Percentiles rank a stretch among this genome's conserved stretches.
phyloP scores from a whole-genome alignment of 306 rosid genomes.

The Prinsepia uniflora region DNA sequence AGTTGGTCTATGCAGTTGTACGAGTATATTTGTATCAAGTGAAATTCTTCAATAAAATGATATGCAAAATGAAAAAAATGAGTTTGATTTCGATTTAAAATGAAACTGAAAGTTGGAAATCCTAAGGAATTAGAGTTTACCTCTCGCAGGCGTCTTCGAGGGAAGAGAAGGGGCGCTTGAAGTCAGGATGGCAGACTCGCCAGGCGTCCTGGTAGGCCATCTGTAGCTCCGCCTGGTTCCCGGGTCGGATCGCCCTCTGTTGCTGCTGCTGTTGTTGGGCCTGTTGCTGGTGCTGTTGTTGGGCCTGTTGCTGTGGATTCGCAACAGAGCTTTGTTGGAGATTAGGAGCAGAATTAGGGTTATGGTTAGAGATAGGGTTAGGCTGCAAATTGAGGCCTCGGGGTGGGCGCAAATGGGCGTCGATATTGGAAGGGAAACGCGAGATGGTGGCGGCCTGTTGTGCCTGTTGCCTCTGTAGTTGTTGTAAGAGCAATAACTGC shows the following conservation, averaged over 20 bases:
- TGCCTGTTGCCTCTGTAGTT: conserved; percentile 53
- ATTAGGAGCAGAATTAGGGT: conserved; percentile 32
- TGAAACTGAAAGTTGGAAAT: neutral
- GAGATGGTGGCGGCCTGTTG: conserved; percentile 70
- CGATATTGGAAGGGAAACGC: conserved; percentile 90
- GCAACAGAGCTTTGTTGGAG: conserved; percentile 48
- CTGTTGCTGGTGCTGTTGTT: conserved; percentile 23
- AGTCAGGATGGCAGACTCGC: conserved; percentile 88
- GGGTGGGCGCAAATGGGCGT: conserved; percentile 83
- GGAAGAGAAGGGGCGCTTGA: conserved; percentile 83
- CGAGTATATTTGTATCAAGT: neutral
- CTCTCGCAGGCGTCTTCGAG: conserved; percentile 95
- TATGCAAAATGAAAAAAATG: neutral
- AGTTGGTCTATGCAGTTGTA: neutral
- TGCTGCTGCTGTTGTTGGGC: conserved; percentile 44
- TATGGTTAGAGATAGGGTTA: conserved; percentile 11
- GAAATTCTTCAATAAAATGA: neutral
- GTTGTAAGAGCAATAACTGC: conserved; percentile 56
- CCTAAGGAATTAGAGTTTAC: conserved; percentile 25
- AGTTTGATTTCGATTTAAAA: neutral
- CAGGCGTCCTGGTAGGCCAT: conserved; percentile 98
- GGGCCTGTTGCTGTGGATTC: conserved; percentile 24
- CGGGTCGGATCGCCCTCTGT: conserved; percentile 63
- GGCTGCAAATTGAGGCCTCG: conserved; percentile 59
- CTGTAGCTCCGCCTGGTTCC: conserved; percentile 78